phyloP scores from a whole-genome alignment of 345 rosid species.

The Brassica napus region Da-Ae NC_063443.1:19448001-19448500 shows the following conservation, averaged over 20 bases:
- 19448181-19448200: background rate
- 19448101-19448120: constrained; percentile 65
- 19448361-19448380: constrained; percentile 75
- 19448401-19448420: constrained; percentile 29
- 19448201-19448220: background rate
- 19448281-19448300: constrained; percentile 62
- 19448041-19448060: constrained; percentile 68
- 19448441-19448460: constrained; percentile 13
- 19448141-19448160: constrained; percentile 49
- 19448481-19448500: constrained; percentile 71
- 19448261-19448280: constrained; percentile 67
- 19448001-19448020: background rate
- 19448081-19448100: constrained; percentile 47
- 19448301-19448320: constrained; percentile 74
- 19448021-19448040: constrained; percentile 57
- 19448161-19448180: constrained; percentile 52
- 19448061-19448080: constrained; percentile 47
- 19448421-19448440: constrained; percentile 1
- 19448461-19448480: constrained; percentile 54
- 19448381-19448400: constrained; percentile 91
- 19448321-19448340: constrained; percentile 86
- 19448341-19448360: constrained; percentile 84
- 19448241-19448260: constrained; percentile 62
- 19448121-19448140: constrained; percentile 51
- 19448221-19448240: background rate